A percentile compares a stretch with the other conserved stretches of the same genome.
These are phyloP conservation scores for Catunica adiposa DNA, from an alignment of 2,329 filamentous ascomycete genomes.

Conservation along the genomic window DNA sequence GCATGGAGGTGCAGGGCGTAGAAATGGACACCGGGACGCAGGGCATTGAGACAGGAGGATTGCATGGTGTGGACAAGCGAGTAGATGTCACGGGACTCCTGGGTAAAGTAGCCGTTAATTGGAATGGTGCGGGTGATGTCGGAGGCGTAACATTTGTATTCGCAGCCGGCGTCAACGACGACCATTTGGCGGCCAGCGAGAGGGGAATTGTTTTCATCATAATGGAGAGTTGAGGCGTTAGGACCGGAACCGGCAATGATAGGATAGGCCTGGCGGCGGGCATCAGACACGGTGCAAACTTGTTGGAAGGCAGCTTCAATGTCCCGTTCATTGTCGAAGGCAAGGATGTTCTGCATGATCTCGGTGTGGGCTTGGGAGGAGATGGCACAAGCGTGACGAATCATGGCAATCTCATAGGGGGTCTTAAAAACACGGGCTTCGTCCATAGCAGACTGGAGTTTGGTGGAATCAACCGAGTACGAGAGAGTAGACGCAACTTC, in stretches of 20 bases:
- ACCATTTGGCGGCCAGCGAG: conserved; percentile 56
- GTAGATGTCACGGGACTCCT: conserved; percentile 58
- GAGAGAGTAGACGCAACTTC: conserved; percentile 20
- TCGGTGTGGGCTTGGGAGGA: conserved; percentile 61
- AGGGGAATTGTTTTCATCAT: conserved; percentile 59
- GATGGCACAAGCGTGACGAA: conserved; percentile 66
- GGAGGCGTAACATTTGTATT: conserved; percentile 71
- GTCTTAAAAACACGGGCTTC: conserved; percentile 68
- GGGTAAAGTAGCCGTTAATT: conserved; percentile 48
- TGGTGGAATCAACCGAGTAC: conserved; percentile 30
- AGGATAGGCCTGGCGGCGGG: conserved; percentile 66
- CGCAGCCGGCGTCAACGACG: conserved; percentile 74
- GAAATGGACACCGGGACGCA: conserved; percentile 55
- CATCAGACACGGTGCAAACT: conserved; percentile 54
- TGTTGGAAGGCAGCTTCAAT: conserved; percentile 64
- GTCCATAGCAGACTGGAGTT: conserved; percentile 58
- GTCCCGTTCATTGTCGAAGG: conserved; percentile 61
- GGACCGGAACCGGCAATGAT: conserved; percentile 72
- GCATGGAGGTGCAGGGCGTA: conserved; percentile 58
- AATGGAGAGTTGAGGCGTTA: conserved; percentile 80
- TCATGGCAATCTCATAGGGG: conserved; percentile 66
- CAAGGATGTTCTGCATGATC: conserved; percentile 47
- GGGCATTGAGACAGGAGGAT: conserved; percentile 48
- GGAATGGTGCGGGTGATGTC: conserved; percentile 86
- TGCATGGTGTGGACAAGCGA: conserved; percentile 71